These are phyloP conservation scores for Tricholoma sp. DNA, from an alignment of 768 basidiomycete genomes.

Conservation along the genomic window DNA sequence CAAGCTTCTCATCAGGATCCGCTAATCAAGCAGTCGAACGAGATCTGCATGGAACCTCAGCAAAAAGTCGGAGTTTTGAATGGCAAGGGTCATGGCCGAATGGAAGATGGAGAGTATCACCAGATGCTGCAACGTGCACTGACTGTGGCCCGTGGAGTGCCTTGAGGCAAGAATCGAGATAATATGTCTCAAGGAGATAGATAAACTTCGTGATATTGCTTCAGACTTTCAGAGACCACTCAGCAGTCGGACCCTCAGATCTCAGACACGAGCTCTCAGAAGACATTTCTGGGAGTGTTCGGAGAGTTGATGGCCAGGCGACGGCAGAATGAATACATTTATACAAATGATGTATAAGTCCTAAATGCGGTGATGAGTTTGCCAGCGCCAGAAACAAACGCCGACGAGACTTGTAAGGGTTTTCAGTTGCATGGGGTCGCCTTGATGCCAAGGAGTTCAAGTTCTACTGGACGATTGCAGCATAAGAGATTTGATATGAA, in stretches of 20 bases:
- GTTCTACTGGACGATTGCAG: no score
- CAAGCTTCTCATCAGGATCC: background rate
- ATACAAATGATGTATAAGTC: no score
- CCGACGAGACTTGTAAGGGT: no score
- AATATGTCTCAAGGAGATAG: background rate
- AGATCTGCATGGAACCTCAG: background rate
- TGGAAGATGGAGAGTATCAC: background rate
- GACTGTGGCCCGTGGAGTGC: constrained; percentile 3
- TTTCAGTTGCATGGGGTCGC: no score
- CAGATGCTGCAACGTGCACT: constrained; percentile 5
- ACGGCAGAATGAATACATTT: no score
- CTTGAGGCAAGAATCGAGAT: constrained; percentile 11
- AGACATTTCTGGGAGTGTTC: no score
- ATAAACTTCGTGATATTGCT: background rate
- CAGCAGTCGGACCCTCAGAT: no score
- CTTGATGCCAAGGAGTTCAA: no score
- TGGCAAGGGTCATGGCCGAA: background rate
- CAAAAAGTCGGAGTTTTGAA: constrained; percentile 4
- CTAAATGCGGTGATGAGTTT: no score
- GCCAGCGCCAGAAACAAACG: no score
- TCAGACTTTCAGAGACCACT: background rate
- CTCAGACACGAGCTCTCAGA: no score
- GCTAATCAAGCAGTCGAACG: background rate
- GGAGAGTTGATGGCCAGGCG: background rate
- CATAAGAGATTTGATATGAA: no score